Conservation (phyloP, 164 flowering plant species). For the Stephania yunnanensis region DNA sequence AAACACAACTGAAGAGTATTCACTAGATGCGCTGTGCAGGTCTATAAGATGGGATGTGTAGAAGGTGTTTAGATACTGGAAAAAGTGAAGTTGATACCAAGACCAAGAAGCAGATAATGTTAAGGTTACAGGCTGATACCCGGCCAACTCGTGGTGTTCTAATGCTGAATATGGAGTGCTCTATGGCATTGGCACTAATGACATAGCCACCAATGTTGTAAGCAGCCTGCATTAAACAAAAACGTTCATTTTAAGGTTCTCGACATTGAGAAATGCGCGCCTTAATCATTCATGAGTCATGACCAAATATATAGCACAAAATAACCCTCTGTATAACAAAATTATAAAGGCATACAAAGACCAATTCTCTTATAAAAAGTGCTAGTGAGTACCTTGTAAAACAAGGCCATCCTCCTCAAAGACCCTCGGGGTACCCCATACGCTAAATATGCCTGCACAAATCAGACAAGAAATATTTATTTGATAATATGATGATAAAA, state of each 20-base stretch:
- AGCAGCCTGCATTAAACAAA: constrained; percentile 76
- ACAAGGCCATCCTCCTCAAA: constrained; percentile 73
- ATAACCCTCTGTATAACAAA: background rate
- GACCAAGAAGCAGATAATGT: background rate
- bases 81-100: background rate
- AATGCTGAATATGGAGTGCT: constrained; percentile 63
- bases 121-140: constrained; percentile 32
- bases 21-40: no score
- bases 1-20: no score
- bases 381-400: constrained; percentile 65
- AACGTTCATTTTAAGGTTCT: constrained; percentile 19
- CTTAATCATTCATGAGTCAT: no score
- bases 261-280: background rate
- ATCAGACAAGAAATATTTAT: constrained; percentile 10
- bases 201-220: constrained; percentile 76
- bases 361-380: background rate
- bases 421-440: constrained; percentile 72
- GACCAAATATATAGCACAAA: background rate
- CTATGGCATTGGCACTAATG: constrained; percentile 69
- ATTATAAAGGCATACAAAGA: background rate
- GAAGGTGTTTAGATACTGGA: no score
- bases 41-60: no score
- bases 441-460: constrained; percentile 71
- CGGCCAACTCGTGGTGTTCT: constrained; percentile 58
- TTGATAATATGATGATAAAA: constrained; percentile 3